Evolutionary conservation across 306 rosid genomes (phyloP).

Genomic region (Morella rubra): DNA sequence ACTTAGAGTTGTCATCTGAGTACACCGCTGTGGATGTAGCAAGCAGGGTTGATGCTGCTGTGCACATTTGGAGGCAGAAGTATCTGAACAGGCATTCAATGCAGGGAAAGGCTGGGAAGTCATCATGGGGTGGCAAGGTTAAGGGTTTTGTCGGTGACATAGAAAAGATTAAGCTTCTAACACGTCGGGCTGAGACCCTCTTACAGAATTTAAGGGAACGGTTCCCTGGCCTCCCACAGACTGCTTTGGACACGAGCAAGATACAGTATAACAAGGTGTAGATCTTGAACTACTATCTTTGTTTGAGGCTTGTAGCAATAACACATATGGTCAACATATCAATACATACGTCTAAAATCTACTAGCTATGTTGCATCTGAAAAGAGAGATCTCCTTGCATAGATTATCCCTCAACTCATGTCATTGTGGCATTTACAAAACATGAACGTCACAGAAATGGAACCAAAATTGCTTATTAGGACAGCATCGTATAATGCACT

Average conservation of each 20-base stretch:
- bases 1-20: slow-evolving; percentile 47
- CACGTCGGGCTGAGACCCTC: slow-evolving; percentile 39
- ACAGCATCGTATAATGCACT: neutral
- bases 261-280: slow-evolving; percentile 48
- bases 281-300: neutral
- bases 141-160: slow-evolving; percentile 32
- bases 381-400: slow-evolving; percentile 6
- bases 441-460: neutral
- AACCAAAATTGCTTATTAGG: neutral
- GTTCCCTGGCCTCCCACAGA: slow-evolving; percentile 52
- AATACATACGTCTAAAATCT: neutral
- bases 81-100: slow-evolving; percentile 16
- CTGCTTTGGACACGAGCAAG: slow-evolving; percentile 52
- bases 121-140: slow-evolving; percentile 49
- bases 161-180: slow-evolving; percentile 39
- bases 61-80: slow-evolving; percentile 52
- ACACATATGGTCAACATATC: neutral
- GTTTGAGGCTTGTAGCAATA: neutral
- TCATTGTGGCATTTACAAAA: neutral
- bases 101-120: slow-evolving; percentile 31
- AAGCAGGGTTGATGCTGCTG: slow-evolving; percentile 45
- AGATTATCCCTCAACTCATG: slow-evolving; percentile 2
- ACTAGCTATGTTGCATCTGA: neutral
- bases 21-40: slow-evolving; percentile 46
- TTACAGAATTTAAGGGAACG: slow-evolving; percentile 34